A percentile compares a stretch with the other conserved stretches of the same genome.
Evolutionary conservation across 2,329 filamentous ascomycete genomes (phyloP).

Genomic region (Plenodomus lindquistii): DNA sequence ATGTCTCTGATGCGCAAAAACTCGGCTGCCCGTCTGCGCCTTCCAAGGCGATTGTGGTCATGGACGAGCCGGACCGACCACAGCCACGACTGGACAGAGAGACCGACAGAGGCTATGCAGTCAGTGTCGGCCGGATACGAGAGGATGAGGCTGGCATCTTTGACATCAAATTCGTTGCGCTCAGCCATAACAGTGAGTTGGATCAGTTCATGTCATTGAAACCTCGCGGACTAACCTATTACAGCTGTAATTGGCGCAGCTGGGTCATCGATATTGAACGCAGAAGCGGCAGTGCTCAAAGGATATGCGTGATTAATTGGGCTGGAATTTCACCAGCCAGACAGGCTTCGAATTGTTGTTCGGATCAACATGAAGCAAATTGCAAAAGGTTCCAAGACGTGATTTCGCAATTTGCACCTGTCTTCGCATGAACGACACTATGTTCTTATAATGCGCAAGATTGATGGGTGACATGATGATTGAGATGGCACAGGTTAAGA

Average conservation of each 20-base stretch:
- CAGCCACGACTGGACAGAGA: slow-evolving; percentile 91
- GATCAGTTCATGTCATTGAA: neutral
- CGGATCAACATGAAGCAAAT: too few species aligned
- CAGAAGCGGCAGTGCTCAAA: slow-evolving; percentile 88
- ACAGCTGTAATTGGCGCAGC: slow-evolving; percentile 86
- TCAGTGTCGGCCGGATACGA: slow-evolving; percentile 84
- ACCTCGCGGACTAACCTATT: slow-evolving; percentile 19
- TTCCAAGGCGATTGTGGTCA: slow-evolving; percentile 77
- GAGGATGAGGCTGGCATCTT: slow-evolving; percentile 88
- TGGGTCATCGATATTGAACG: slow-evolving; percentile 94
- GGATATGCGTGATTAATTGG: slow-evolving; percentile 62
- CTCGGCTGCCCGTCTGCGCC: slow-evolving; percentile 89
- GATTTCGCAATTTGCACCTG: too few species aligned
- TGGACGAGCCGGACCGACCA: slow-evolving; percentile 86
- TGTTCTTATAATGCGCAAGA: too few species aligned
- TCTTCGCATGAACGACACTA: too few species aligned
- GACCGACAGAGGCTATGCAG: slow-evolving; percentile 81
- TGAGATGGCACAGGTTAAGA: too few species aligned
- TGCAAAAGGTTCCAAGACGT: too few species aligned
- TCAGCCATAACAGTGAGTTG: slow-evolving; percentile 76
- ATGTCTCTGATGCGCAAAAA: slow-evolving; percentile 78
- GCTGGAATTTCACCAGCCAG: too few species aligned
- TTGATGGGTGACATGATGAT: too few species aligned
- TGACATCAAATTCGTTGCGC: slow-evolving; percentile 90
- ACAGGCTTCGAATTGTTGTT: too few species aligned